Base-by-base conservation (phyloP, 495 filamentous ascomycete genomes). In the Talaromyces ruber region DNA sequence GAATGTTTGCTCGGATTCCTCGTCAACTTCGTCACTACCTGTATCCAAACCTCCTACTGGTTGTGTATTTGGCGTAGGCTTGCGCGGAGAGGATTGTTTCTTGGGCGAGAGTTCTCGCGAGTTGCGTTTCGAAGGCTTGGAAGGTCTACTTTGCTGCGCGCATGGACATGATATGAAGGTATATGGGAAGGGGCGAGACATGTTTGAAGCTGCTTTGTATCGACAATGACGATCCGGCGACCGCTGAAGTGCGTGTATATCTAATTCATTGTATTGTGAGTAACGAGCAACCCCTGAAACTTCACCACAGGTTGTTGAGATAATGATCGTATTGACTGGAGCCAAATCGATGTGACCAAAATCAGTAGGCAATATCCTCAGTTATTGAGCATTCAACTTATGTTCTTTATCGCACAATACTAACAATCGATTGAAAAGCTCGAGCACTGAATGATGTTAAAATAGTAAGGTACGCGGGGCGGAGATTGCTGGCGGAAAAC, bases 141-240 rank as follows among this genome's bases (percentile, higher is more conserved):
- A 67, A 14, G 79, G 72, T 22, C 78, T 71, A 12, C 69, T 76
- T 52, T 50, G 54, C 28, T 95, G 88, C 60, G 86, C 86, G 74
- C 94, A 98, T 51, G 93, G 91, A 71, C 94, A 98, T 65, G 91
- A 88, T 67, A 97, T 91, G 74, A 89, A 93, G 37, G 89, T 90
- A 76, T 95, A 97, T 14, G 94, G 94, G 66, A 88, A 92, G 30
- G 86, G 80, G 32, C 85, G 82, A 28, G 88, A 84, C 90, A 93
- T 12, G 61, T 14, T 51, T 3, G 30, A 34, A 51, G 39, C 16
- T 54, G 12, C 1, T 28, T n/a, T 29, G 14, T 30, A 58, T 29
- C 28, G 16, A 22, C 3, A 1, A 54, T 28, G 51, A n/a, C 51
- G 51, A 54, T 54, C 26, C 22, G 51, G 14, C 22, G 51, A 54